Conservation (phyloP, 2,329 filamentous ascomycete genomes). For the Nothomitra cinnamomea region DNA sequence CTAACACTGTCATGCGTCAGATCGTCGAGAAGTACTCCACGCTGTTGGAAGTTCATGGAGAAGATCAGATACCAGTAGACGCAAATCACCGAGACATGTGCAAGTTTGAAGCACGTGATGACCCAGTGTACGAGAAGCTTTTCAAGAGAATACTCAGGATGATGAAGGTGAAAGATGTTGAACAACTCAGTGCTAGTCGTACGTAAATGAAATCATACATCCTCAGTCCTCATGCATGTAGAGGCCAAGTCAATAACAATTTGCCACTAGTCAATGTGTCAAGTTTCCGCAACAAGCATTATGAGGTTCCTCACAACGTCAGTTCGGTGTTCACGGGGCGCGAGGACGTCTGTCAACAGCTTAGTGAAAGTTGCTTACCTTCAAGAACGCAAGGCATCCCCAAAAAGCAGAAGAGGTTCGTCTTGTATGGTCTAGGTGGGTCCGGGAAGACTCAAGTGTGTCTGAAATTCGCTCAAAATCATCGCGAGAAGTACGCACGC, state of each 20-base stretch:
- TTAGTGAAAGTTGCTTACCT: slow-evolving; percentile 2
- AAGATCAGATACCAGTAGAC: slow-evolving; percentile 11
- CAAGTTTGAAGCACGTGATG: background rate
- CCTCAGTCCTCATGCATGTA: background rate
- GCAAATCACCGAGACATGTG: slow-evolving; percentile 3
- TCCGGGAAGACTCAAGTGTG: slow-evolving; percentile 9
- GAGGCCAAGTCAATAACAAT: background rate
- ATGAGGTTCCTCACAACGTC: background rate
- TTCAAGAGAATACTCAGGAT: too few relatives aligned
- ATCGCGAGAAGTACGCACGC: background rate
- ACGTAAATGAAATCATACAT: too few relatives aligned
- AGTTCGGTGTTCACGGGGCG: too few relatives aligned
- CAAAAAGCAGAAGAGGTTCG: background rate
- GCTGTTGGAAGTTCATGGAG: too few relatives aligned
- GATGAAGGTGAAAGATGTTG: too few relatives aligned
- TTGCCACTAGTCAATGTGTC: background rate
- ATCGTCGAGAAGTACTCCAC: slow-evolving; percentile 22
- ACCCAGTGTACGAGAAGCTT: slow-evolving; percentile 3
- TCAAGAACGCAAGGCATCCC: background rate
- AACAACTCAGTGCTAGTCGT: too few relatives aligned
- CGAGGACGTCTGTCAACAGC: background rate
- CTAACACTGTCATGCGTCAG: slow-evolving; percentile 12
- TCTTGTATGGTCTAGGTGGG: too few relatives aligned
- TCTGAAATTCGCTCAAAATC: slow-evolving; percentile 7
- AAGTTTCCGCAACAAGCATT: slow-evolving; percentile 1